These are phyloP conservation scores for Eimeria praecox DNA, from an alignment of 169 alveolate species.

Conservation along the genomic window DNA sequence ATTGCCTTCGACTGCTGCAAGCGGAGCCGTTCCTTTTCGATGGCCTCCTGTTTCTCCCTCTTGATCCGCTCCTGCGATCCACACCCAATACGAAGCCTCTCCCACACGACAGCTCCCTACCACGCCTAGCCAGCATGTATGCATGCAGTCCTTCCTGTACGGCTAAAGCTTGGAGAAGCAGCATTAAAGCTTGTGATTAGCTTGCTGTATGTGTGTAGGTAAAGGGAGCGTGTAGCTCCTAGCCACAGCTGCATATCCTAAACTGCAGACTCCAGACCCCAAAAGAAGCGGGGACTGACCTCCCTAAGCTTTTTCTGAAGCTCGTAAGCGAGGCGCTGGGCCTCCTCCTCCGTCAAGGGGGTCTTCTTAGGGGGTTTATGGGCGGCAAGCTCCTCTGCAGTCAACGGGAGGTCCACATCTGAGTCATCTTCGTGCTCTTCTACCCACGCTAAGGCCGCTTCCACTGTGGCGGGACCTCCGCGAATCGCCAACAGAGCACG, in stretches of 20 bases:
- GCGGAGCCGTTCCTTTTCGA: slow-evolving; percentile 84
- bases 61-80: slow-evolving; percentile 79
- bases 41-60: slow-evolving; percentile 86
- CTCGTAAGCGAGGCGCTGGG: slow-evolving; percentile 83
- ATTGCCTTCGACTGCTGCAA: slow-evolving; percentile 84
- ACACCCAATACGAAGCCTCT: neutral
- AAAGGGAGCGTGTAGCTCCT: neutral
- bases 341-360: slow-evolving; percentile 84
- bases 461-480: slow-evolving; percentile 74
- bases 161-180: neutral
- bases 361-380: slow-evolving; percentile 63
- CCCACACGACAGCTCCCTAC: neutral
- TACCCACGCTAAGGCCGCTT: slow-evolving; percentile 83
- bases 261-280: neutral
- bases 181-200: neutral
- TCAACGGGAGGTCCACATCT: slow-evolving; percentile 76
- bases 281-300: neutral
- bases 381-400: slow-evolving; percentile 65
- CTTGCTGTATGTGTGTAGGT: neutral
- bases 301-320: slow-evolving; percentile 84
- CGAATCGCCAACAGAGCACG: slow-evolving; percentile 81
- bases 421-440: slow-evolving; percentile 79
- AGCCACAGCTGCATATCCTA: neutral
- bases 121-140: neutral
- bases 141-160: neutral